Conservation (phyloP, 2,329 filamentous ascomycete genomes). For the Clarireedia sp. region DNA sequence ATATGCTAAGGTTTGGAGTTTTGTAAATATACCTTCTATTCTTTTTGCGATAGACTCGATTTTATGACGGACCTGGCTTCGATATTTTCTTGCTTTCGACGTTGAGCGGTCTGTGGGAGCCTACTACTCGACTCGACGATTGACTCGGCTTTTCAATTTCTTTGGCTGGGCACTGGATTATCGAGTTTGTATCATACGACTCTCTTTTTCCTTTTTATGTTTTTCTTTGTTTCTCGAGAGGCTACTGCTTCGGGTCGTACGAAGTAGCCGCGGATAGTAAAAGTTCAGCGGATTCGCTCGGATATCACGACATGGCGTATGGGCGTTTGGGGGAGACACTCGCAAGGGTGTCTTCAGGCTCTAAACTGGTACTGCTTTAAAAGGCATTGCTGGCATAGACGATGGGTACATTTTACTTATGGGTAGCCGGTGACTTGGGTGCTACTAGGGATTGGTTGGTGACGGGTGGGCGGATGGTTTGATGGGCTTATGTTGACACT, state of each 20-base stretch:
- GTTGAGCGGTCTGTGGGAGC: constrained; percentile 15
- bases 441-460: constrained; percentile 4
- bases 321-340: constrained; percentile 22
- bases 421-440: constrained; percentile 19
- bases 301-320: constrained; percentile 28
- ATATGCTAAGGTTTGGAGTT: constrained; percentile 17
- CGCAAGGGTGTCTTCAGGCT: constrained; percentile 23
- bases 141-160: constrained; percentile 15
- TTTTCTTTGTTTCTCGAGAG: constrained; percentile 15
- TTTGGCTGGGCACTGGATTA: constrained; percentile 17
- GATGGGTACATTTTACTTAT: constrained; percentile 23
- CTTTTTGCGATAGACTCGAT: constrained; percentile 26
- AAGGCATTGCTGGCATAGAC: constrained; percentile 25
- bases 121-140: constrained; percentile 12
- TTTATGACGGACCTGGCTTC: constrained; percentile 13
- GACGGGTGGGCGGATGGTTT: constrained; percentile 5
- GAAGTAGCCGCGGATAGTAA: constrained; percentile 25
- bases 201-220: constrained; percentile 20
- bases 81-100: constrained; percentile 17
- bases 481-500: constrained; percentile 11
- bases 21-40: constrained; percentile 30
- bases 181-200: constrained; percentile 30
- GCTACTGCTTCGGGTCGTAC: constrained; percentile 22
- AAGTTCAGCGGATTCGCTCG: constrained; percentile 28
- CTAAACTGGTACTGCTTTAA: constrained; percentile 23